These are phyloP conservation scores for Prunus mongolica DNA, from an alignment of 306 rosid species.

Conservation along the genomic window DNA sequence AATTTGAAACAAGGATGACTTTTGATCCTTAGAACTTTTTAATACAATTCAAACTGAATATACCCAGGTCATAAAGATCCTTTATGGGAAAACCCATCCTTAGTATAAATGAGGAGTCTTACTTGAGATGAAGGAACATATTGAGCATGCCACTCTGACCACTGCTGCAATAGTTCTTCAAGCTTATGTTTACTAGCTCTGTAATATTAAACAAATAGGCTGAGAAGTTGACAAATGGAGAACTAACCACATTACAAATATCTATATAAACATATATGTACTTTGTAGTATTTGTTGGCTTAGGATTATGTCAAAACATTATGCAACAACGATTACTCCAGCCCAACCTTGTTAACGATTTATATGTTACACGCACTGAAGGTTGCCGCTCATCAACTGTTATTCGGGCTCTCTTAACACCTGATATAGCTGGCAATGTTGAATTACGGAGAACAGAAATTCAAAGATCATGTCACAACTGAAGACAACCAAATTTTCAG, in stretches of 20 bases:
- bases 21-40: too few relatives aligned
- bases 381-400: conserved; percentile 56
- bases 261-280: background rate
- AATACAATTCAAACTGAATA: background rate
- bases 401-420: conserved; percentile 65
- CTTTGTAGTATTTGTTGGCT: background rate
- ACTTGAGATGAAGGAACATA: conserved; percentile 51
- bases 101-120: conserved; percentile 16
- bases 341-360: conserved; percentile 72
- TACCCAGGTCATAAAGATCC: background rate
- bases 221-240: conserved; percentile 7
- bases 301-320: background rate
- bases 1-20: too few relatives aligned
- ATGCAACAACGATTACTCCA: conserved; percentile 9
- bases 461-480: conserved; percentile 3
- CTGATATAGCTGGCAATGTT: conserved; percentile 42
- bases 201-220: conserved; percentile 20
- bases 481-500: background rate
- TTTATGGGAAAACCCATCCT: background rate
- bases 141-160: conserved; percentile 96
- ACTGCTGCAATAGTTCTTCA: conserved; percentile 72
- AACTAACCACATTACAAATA: background rate
- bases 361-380: conserved; percentile 65
- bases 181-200: conserved; percentile 89
- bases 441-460: conserved; percentile 42